phyloP scores from a whole-genome alignment of 345 rosid genomes.

The Noccaea bulbosa region DNA sequence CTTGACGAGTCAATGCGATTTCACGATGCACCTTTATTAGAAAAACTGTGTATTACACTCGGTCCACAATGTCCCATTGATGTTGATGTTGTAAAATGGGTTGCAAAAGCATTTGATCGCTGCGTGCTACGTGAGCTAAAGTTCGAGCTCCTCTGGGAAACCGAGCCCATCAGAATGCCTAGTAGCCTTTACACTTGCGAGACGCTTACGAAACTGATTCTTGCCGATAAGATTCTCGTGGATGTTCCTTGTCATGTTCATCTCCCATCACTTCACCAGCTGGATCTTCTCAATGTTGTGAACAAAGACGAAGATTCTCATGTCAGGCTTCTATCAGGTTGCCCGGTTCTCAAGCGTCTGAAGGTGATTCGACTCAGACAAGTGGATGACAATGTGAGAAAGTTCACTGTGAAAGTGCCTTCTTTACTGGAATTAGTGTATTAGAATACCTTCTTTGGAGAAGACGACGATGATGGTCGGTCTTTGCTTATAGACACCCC shows the following conservation, averaged over 20 bases:
- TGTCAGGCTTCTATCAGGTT: not conserved
- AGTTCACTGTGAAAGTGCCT: not conserved
- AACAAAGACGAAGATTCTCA: not conserved
- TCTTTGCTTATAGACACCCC: slow-evolving; percentile 14
- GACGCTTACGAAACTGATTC: not conserved
- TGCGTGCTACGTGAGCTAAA: not conserved
- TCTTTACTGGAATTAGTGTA: not conserved
- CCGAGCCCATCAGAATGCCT: not conserved
- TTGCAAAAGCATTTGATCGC: not conserved
- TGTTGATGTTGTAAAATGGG: not conserved
- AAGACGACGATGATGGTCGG: not conserved
- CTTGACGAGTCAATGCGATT: not conserved
- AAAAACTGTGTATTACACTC: not conserved
- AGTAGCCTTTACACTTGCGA: slow-evolving; percentile 4
- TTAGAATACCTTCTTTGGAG: no score
- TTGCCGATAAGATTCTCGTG: not conserved
- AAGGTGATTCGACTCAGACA: not conserved
- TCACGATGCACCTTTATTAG: not conserved
- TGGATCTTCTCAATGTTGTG: no score
- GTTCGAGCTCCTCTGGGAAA: not conserved
- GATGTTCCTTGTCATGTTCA: not conserved
- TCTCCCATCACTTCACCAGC: no score
- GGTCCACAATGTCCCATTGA: not conserved
- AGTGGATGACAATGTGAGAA: not conserved
- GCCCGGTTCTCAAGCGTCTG: not conserved